Evolutionary conservation across 352 stramenopile genomes (phyloP), one percentile per base, ranked within the genome.

Genomic region (Peronospora destructor): DNA sequence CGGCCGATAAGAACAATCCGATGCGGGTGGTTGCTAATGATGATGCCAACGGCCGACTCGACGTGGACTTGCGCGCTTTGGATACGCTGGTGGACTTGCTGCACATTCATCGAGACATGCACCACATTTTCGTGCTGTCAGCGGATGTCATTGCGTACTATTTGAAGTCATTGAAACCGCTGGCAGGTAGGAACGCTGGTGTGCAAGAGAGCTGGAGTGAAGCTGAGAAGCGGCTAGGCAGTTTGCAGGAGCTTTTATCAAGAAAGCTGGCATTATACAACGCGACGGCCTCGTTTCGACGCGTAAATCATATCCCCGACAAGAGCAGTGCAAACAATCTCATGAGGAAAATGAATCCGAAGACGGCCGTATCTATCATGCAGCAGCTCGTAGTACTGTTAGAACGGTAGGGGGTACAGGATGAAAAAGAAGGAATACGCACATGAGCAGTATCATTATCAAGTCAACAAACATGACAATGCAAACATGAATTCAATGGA

Each of bases 31-130:
- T 66, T 34, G 43, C 26, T 17, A 45, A 11, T 21, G 49, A 78
- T 28, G 69, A 86, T n/a, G 52, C 66, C 23, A 48, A 80, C 25
- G 56, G 65, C 14, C 49, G 58, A 19, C 41, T 67, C 1, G 57
- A 71, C 5, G 76, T 85, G 19, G 76, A 91, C 49, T 46, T 82
- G 25, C 66, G 71, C 6, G 74, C 75, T 23, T 74, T 94, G 12
- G 84, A 97, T 50, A 75, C 88, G 34, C 76, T 98, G 11, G 76
- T 97, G 10, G 92, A 98, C 53, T 59, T 98, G 38, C 62, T 98
- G 49, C 94, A 98, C 62, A 95, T 97, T 50, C 96, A 98, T 57
- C 85, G 86, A 35, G 86, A 95, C 46, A 93, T 92, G 80, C 70
- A 84, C 29, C 66, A 79, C 19, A 64, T 96, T 14, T 95, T 94